These are phyloP conservation scores for Discostella stelligeroides DNA, from an alignment of 108 stramenopile species.

Conservation along the genomic window DNA sequence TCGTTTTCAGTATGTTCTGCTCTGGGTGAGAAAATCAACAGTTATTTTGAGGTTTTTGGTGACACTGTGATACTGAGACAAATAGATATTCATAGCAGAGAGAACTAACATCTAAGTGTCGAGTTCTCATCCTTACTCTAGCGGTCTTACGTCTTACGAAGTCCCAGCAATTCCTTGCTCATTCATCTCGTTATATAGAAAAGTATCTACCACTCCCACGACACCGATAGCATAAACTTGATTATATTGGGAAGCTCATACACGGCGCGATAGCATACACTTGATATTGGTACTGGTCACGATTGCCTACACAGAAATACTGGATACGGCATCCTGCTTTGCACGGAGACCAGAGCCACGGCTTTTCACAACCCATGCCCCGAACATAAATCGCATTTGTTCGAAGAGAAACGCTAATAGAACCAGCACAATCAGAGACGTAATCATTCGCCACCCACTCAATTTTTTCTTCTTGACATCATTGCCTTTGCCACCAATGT, in stretches of 20 bases:
- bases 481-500: neutral
- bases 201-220: too few species aligned
- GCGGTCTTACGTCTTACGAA: too few species aligned
- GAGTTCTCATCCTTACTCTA: too few species aligned
- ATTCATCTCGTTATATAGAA: neutral
- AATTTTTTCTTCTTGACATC: slow-evolving; percentile 11
- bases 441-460: slow-evolving; percentile 12
- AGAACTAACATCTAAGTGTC: too few species aligned
- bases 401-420: slow-evolving; percentile 3
- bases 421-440: slow-evolving; percentile 15
- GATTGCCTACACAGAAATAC: neutral
- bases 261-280: neutral
- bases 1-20: too few species aligned
- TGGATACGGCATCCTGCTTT: neutral
- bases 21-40: too few species aligned
- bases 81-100: too few species aligned
- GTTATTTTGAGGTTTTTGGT: too few species aligned
- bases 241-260: too few species aligned
- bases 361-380: slow-evolving; percentile 12
- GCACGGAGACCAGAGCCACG: slow-evolving; percentile 8
- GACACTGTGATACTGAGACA: too few species aligned
- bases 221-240: too few species aligned
- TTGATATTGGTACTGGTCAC: too few species aligned
- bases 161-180: neutral
- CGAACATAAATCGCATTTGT: slow-evolving; percentile 18